Conservation (phyloP, 768 basidiomycete species). For the Trametes elegans region DNA sequence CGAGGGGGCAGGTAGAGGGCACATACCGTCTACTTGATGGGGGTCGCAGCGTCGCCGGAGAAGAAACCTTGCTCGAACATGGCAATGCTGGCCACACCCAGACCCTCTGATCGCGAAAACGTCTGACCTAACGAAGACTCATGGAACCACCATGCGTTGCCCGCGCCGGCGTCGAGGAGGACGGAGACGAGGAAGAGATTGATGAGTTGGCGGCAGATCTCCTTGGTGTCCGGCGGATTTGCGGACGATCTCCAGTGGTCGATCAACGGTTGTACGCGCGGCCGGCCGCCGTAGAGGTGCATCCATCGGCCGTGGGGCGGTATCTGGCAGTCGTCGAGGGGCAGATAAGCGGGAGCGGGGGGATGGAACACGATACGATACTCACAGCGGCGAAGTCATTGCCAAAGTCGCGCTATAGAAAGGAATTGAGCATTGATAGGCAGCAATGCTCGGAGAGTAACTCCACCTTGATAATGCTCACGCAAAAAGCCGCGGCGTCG, state of each 20-base stretch:
- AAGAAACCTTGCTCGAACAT: constrained; percentile 89
- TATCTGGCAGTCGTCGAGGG: constrained; percentile 50
- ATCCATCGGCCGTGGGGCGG: constrained; percentile 89
- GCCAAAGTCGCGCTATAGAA: constrained; percentile 68
- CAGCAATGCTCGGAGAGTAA: too few relatives aligned
- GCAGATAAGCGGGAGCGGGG: background rate
- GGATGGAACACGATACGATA: background rate
- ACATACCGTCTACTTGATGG: constrained; percentile 77
- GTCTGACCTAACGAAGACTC: constrained; percentile 43
- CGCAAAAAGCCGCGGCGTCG: constrained; percentile 71
- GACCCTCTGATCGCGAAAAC: constrained; percentile 69
- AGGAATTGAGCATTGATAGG: background rate
- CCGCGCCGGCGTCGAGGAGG: constrained; percentile 92
- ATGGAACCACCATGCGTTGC: constrained; percentile 80
- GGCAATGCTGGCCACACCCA: constrained; percentile 86
- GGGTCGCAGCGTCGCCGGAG: constrained; percentile 62
- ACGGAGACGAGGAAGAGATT: constrained; percentile 92
- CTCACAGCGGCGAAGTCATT: constrained; percentile 61
- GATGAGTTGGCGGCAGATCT: constrained; percentile 71
- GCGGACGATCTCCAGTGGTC: constrained; percentile 48
- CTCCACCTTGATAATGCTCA: constrained; percentile 78
- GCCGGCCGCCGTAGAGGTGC: constrained; percentile 71
- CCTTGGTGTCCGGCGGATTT: constrained; percentile 45
- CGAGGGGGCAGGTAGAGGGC: background rate
- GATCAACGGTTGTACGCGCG: constrained; percentile 63